A percentile compares a stretch with the other conserved stretches of the same genome.
Conservation (phyloP, 345 rosid genomes). For the Gossypium ekmanianum region DNA sequence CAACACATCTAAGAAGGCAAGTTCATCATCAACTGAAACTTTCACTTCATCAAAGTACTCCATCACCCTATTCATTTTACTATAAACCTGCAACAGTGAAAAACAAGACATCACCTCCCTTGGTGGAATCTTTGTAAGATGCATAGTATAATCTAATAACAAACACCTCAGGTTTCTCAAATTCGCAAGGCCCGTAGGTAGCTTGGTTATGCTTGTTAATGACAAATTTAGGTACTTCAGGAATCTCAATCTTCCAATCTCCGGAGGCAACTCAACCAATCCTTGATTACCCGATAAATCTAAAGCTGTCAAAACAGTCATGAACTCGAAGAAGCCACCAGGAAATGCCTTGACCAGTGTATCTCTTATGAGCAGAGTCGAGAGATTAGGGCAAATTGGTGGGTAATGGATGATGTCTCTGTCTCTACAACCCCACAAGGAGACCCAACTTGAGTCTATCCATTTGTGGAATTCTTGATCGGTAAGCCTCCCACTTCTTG, state of each 20-base stretch:
- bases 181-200: background rate
- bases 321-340: background rate
- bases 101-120: background rate
- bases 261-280: background rate
- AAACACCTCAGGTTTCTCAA: constrained; percentile 5
- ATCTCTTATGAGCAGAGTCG: constrained; percentile 4
- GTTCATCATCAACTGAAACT: background rate
- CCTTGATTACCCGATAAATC: constrained; percentile 2
- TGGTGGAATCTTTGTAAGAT: background rate
- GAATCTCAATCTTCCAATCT: background rate
- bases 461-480: background rate
- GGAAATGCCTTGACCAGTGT: background rate
- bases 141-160: constrained; percentile 1
- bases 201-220: background rate
- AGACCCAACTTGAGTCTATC: background rate
- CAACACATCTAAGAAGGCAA: background rate
- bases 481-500: background rate
- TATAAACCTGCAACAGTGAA: background rate
- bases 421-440: background rate
- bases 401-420: background rate
- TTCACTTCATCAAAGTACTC: background rate
- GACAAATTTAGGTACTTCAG: constrained; percentile 5
- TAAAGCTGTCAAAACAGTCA: background rate
- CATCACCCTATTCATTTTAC: background rate
- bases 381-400: background rate